Base-by-base conservation (phyloP, 805 yeast genomes). In the Myxozyma lipomycoides region DNA sequence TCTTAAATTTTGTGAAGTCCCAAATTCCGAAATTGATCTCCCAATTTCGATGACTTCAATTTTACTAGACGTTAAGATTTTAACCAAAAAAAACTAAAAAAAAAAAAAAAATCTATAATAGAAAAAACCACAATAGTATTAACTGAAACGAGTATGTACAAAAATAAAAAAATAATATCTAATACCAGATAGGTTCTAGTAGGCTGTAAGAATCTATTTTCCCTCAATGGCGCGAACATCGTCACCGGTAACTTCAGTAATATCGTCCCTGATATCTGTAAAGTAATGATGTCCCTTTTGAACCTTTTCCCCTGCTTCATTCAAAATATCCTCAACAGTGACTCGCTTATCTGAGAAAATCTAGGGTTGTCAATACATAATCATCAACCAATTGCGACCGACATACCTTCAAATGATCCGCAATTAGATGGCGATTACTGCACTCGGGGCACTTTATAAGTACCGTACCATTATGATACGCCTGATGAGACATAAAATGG, bases 361-460 rank as follows among this genome's bases (percentile, higher is more conserved):
- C 54, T 52, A 17, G 15, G 18, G 15, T n/a, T 25, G 15, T 6
- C 15, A 30, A 12, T 23, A 36, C 24, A 10, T 12, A 10, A 17
- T 37, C 40, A 37, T 10, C 23, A 37, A 18, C 18, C n/a, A n/a
- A n/a, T n/a, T n/a, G n/a, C n/a, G n/a, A n/a, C n/a, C n/a, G n/a
- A 66, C 73, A 46, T 58, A 71, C 75, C 63, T 80, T 83, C 52
- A 84, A 69, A 64, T 84, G 90, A 65, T 91, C 98, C 0, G 97
- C 95, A 37, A 91, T 90, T 63, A 91, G 70, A 65, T 91, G 98
- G 58, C 96, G 78, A 63, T 79, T 83, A 58, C 83, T 76, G 67
- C 98, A 91, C 15, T 89, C 86, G 0, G 98, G 98, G 65, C 98
- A 91, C 62, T 87, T 88, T 22, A 91, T 84, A 45, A 88, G 70